Conservation (phyloP, 2,329 filamentous ascomycete genomes). For the Ophiostoma ulmi region DNA sequence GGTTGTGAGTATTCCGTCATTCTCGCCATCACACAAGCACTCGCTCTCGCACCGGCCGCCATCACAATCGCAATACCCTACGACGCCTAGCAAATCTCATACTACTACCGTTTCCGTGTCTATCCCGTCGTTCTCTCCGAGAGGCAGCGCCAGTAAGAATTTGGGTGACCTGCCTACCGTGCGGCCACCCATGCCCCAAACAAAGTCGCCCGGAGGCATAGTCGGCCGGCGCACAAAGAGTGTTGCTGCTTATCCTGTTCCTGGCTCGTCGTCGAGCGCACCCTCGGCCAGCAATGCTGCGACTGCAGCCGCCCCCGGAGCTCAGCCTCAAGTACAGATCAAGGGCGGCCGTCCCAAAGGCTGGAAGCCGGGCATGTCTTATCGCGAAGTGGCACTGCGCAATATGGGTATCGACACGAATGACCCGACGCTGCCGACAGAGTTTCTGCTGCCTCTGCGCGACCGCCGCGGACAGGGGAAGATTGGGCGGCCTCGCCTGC, state of each 20-base stretch:
- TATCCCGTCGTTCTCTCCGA: neutral
- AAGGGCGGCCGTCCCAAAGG: conserved; percentile 48
- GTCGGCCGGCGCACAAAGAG: conserved; percentile 18
- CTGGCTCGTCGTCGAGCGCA: neutral
- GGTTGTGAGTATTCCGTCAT: neutral
- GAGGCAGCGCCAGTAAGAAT: neutral
- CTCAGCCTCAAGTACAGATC: conserved; percentile 7
- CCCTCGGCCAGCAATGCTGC: neutral
- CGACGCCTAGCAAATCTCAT: neutral
- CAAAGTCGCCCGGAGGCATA: neutral
- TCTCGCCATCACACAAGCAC: neutral
- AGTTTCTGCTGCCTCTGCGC: conserved; percentile 20
- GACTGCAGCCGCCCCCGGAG: neutral
- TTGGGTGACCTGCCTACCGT: neutral
- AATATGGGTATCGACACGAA: conserved; percentile 24
- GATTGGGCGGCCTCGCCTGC: conserved; percentile 17
- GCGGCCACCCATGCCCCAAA: neutral
- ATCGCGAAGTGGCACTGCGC: conserved; percentile 28
- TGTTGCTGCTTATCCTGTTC: neutral
- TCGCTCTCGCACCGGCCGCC: neutral
- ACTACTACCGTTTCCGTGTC: neutral
- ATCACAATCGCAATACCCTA: neutral
- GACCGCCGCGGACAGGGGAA: neutral
- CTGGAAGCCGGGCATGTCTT: conserved; percentile 38
- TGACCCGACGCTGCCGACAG: conserved; percentile 15